Base-by-base conservation (phyloP, 2,329 filamentous ascomycete species). In the Zymoseptoria passerinii region DNA sequence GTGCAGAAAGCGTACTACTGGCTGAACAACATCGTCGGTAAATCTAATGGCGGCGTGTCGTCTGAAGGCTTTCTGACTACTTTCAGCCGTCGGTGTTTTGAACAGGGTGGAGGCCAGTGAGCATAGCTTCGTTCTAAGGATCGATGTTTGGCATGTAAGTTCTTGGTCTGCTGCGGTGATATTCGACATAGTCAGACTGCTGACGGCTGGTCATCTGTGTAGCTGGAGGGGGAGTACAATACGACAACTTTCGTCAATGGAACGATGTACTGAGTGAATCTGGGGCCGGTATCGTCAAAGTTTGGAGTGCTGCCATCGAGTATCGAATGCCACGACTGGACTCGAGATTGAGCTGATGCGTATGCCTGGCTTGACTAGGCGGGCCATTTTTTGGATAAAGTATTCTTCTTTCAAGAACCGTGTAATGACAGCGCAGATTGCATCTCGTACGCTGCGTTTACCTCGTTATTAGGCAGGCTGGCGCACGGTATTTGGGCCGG, bases 11-110 rank as follows among this genome's bases (percentile, higher is more conserved):
- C 35, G 7, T 73, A 72, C 55, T 68, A 70, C 40, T 75, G 72
- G 73, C 61, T 74, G 62, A 74, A 74, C 52, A 70, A 73, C 61
- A 64, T 74, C 35, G 70, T 72, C 16, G 58, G 53, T 53, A n/a
- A 48, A 35, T 7, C 35, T 29, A 16, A 23, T 13, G 16, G 16
- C 53, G 18, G 27, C n/a, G 8, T 40, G 3, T 35, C n/a, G 54
- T 4, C 10, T 10, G 18, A 23, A 23, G 48, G 29, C 20, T 50
- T 8, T 16, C 49, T 23, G 49, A 50, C 18, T 13, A 27, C 19
- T 13, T 13, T 48, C 35, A 53, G 62, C 65, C 13, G 58, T 68
- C 4, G 66, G 66, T 2, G 50, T 64, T 2, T 48, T 67, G 57
- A 58, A 55, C 9, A 28, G 18, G 5, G 62, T 65, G 2, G 59